phyloP scores from a whole-genome alignment of 345 rosid genomes.

The Punica granatum region DNA sequence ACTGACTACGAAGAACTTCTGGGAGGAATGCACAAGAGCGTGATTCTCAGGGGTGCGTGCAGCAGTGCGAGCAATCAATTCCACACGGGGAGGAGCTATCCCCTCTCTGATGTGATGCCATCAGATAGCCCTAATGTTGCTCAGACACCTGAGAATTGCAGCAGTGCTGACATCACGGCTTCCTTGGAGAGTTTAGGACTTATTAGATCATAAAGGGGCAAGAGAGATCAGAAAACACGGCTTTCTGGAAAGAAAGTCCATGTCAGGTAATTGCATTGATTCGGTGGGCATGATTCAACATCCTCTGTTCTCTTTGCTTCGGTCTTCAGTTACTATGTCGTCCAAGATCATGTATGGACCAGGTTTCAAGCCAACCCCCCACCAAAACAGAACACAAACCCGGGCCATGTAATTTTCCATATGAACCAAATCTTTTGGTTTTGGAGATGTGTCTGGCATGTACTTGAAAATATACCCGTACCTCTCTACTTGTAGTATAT shows the following conservation, averaged over 20 bases:
- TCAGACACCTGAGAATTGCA: constrained; percentile 39
- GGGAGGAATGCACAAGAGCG: constrained; percentile 76
- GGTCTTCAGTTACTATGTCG: too few relatives aligned
- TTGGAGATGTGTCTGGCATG: too few relatives aligned
- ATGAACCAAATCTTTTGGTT: too few relatives aligned
- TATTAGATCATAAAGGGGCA: constrained; percentile 6
- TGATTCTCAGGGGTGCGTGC: constrained; percentile 66
- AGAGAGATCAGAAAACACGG: not conserved
- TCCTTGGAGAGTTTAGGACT: constrained; percentile 56
- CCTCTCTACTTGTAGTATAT: too few relatives aligned
- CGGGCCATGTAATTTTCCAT: too few relatives aligned
- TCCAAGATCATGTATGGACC: too few relatives aligned
- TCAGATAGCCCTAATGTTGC: constrained; percentile 55
- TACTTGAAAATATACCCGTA: too few relatives aligned
- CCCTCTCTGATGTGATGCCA: constrained; percentile 76
- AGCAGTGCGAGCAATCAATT: constrained; percentile 41
- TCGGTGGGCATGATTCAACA: not conserved
- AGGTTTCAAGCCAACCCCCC: too few relatives aligned
- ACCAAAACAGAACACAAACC: too few relatives aligned
- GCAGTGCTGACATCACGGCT: constrained; percentile 36
- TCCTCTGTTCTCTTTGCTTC: too few relatives aligned
- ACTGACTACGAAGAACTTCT: constrained; percentile 93
- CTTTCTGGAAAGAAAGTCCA: not conserved
- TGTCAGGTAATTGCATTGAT: not conserved
- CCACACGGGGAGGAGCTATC: constrained; percentile 64